Evolutionary conservation across 78 protist species (phyloP), one percentile per base, ranked within the genome.

Genomic region (Anaeramoeba ignava): DNA sequence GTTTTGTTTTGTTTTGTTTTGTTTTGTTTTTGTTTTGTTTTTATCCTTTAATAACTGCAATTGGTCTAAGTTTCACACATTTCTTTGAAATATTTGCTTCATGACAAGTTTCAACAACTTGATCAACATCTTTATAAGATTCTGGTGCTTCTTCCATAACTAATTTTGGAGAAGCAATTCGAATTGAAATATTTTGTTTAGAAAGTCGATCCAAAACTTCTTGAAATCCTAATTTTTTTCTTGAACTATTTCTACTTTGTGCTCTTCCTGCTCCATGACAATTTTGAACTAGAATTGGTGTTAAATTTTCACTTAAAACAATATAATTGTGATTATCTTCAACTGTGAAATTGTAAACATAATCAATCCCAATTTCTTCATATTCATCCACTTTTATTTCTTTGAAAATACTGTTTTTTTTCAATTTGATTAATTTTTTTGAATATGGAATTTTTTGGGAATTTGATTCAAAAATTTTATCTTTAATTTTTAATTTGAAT

Each of bases 221-320:
- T 33, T 2, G 1, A 73, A 85, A 42, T 39, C 84, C 82, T 17
- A 92, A 31, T 17, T 33, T 0, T 12, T 86, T 84, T 0, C 89
- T 0, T 8, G 93, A 88, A 42, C 89, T 89, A 78, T 79, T 83
- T n/a, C 98, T 78, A 1, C 94, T 89, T 87, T 33, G 40, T 8
- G 96, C 91, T n/a, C 98, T 81, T 42, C 96, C 97, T 1, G 98
- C 98, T 1, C 98, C 98, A 87, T 96, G 98, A 87, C 98, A 96
- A 0, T 97, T 95, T 38, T 87, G 42, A 2, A 96, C 98, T 79
- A 91, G 95, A 1, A 97, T 91, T 8, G 86, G n/a, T n/a, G n/a
- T n/a, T n/a, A n/a, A n/a, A n/a, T n/a, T n/a, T n/a, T n/a, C n/a
- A n/a, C n/a, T n/a, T n/a, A n/a, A n/a, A n/a, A n/a, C n/a, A n/a